phyloP scores from a whole-genome alignment of 352 stramenopile species.

The Elongisporangium prolatum region DNA sequence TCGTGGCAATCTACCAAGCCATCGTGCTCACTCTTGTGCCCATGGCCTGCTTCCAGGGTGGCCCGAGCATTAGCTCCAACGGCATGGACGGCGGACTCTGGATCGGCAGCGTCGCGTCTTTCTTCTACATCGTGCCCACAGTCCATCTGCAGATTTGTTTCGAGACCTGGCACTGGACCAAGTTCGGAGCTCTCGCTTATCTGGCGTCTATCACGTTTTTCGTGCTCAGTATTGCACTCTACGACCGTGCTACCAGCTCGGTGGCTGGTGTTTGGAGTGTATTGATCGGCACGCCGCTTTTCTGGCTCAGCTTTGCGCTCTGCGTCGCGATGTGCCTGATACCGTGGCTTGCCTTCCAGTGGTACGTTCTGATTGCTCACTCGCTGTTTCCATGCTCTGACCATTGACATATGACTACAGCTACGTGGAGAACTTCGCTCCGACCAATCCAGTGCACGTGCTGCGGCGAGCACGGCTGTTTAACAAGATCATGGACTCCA shows the following conservation, averaged over 20 bases:
- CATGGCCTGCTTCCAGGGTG: conserved; percentile 47
- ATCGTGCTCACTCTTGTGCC: conserved; percentile 52
- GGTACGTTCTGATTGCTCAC: conserved; percentile 21
- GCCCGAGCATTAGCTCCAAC: conserved; percentile 43
- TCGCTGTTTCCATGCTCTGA: not conserved
- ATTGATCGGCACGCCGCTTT: conserved; percentile 27
- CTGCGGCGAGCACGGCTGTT: conserved; percentile 59
- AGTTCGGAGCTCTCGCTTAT: conserved; percentile 34
- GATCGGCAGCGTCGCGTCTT: conserved; percentile 88
- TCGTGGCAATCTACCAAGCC: conserved; percentile 50
- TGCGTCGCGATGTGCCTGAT: conserved; percentile 36
- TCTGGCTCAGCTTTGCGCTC: conserved; percentile 62
- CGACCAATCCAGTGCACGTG: conserved; percentile 69
- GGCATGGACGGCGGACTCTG: conserved; percentile 65
- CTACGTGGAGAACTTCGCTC: conserved; percentile 72
- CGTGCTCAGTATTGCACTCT: conserved; percentile 38
- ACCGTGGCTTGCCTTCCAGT: conserved; percentile 63
- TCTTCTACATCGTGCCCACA: conserved; percentile 92
- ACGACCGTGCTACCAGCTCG: conserved; percentile 41
- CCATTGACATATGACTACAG: conserved; percentile 12
- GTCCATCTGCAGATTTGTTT: conserved; percentile 87
- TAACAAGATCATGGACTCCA: conserved; percentile 67
- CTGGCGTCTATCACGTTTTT: conserved; percentile 44
- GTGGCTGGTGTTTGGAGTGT: conserved; percentile 46
- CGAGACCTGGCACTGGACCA: conserved; percentile 81